Percentiles rank a stretch among this genome's conserved stretches.
Conservation (phyloP, 1,284 basidiomycete species). For the Sanghuangporus weigelae region DNA sequence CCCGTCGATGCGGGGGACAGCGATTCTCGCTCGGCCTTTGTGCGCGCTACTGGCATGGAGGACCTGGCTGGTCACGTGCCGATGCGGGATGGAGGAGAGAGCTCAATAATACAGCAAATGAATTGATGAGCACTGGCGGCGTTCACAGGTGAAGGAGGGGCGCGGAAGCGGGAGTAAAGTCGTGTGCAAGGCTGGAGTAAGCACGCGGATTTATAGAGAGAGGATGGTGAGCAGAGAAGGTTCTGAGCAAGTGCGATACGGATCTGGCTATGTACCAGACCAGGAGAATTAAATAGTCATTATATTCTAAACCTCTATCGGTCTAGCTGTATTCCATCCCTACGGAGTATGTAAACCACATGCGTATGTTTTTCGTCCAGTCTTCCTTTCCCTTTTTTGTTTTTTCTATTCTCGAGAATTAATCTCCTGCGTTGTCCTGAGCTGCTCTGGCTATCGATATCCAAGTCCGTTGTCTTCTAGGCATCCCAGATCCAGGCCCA, state of each 20-base stretch:
- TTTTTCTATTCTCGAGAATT: not conserved
- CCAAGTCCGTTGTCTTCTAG: not conserved
- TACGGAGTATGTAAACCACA: not conserved
- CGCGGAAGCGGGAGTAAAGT: slow-evolving; percentile 12
- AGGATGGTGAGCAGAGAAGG: not conserved
- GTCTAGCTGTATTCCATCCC: not conserved
- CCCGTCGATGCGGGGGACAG: slow-evolving; percentile 37
- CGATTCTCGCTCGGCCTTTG: slow-evolving; percentile 58
- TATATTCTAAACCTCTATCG: not conserved
- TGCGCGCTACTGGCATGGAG: slow-evolving; percentile 58
- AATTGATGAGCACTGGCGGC: slow-evolving; percentile 13
- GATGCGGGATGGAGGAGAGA: slow-evolving; percentile 24
- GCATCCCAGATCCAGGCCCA: not conserved
- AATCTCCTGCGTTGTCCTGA: not conserved
- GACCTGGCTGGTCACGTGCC: slow-evolving; percentile 21
- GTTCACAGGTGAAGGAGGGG: slow-evolving; percentile 12
- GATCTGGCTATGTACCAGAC: slow-evolving; percentile 1
- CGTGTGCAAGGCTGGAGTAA: slow-evolving; percentile 11
- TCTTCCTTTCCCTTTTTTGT: not conserved
- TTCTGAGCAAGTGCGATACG: slow-evolving; percentile 1
- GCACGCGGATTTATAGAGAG: slow-evolving; percentile 7
- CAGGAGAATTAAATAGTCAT: not conserved
- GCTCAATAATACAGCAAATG: slow-evolving; percentile 8
- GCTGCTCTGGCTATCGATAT: not conserved
- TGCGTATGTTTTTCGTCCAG: slow-evolving; percentile 2